phyloP scores from a whole-genome alignment of 1,284 basidiomycete genomes.

The Hemileia vastatrix region DNA sequence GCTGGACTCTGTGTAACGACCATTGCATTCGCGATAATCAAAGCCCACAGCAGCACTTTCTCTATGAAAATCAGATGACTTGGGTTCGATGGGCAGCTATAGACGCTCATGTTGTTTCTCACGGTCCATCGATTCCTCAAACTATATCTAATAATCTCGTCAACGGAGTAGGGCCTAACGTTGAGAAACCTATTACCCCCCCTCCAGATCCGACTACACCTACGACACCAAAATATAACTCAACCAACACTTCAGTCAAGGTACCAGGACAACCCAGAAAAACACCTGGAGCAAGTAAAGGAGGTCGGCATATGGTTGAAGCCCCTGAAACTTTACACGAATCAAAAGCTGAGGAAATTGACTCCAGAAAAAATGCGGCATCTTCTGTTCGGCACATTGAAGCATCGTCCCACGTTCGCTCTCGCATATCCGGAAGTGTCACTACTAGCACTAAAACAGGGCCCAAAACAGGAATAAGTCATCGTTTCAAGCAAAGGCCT shows the following conservation, averaged over 20 bases:
- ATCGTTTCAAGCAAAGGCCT: too few species aligned
- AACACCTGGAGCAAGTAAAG: slow-evolving; percentile 65
- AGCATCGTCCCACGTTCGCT: slow-evolving; percentile 23
- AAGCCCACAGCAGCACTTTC: slow-evolving; percentile 63
- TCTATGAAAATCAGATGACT: slow-evolving; percentile 89
- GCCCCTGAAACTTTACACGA: slow-evolving; percentile 33
- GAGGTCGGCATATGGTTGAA: slow-evolving; percentile 46
- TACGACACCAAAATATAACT: slow-evolving; percentile 58
- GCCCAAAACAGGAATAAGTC: background rate
- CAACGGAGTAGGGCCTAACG: slow-evolving; percentile 47
- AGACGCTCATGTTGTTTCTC: slow-evolving; percentile 48
- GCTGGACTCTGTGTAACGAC: too few species aligned
- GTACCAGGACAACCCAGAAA: slow-evolving; percentile 75
- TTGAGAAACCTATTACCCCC: slow-evolving; percentile 64
- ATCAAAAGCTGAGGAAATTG: slow-evolving; percentile 51
- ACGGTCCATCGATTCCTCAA: slow-evolving; percentile 17
- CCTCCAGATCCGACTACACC: slow-evolving; percentile 50
- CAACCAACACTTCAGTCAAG: slow-evolving; percentile 30
- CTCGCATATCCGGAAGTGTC: slow-evolving; percentile 40
- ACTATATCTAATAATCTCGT: slow-evolving; percentile 47
- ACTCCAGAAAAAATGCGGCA: slow-evolving; percentile 40
- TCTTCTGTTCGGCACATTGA: background rate
- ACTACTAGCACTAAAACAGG: background rate
- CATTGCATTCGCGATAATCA: slow-evolving; percentile 24
- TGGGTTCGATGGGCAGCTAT: slow-evolving; percentile 86